These are phyloP conservation scores for Thalassiosira profunda DNA, from an alignment of 108 stramenopile genomes.

Conservation along the genomic window DNA sequence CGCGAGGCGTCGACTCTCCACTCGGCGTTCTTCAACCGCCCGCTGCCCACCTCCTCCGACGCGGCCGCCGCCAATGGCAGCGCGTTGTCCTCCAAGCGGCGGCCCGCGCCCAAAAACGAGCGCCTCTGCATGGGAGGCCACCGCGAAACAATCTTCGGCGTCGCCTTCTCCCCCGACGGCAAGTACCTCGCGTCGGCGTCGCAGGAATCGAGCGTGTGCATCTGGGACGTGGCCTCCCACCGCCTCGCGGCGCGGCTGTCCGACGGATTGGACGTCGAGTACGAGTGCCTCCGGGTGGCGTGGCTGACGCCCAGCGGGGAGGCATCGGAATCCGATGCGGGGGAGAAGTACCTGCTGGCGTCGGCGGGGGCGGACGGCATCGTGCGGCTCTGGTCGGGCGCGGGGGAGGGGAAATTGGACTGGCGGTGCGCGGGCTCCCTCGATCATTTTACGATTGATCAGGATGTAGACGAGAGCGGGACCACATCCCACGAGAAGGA, in stretches of 20 bases:
- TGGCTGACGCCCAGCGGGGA: constrained; percentile 57
- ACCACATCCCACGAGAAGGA: constrained; percentile 47
- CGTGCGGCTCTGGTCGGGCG: constrained; percentile 43
- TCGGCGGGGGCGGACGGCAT: constrained; percentile 60
- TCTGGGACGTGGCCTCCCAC: constrained; percentile 72
- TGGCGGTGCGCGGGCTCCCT: constrained; percentile 40
- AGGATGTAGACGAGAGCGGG: constrained; percentile 17
- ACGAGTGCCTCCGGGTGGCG: constrained; percentile 83
- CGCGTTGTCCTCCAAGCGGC: too few relatives aligned
- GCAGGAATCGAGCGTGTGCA: constrained; percentile 75
- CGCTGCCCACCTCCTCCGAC: constrained; percentile 4
- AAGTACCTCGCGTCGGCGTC: constrained; percentile 78
- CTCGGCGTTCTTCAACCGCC: constrained; percentile 31
- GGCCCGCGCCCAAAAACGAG: constrained; percentile 51
- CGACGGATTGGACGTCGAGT: constrained; percentile 54
- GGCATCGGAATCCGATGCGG: neutral
- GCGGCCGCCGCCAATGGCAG: neutral
- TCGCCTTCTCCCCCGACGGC: constrained; percentile 74
- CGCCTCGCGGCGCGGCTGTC: constrained; percentile 53
- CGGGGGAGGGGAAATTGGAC: neutral
- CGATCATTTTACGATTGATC: constrained; percentile 39
- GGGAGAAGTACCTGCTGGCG: constrained; percentile 45
- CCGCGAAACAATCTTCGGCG: constrained; percentile 75
- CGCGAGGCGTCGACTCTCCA: constrained; percentile 36
- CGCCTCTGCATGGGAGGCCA: constrained; percentile 70